phyloP scores from a whole-genome alignment of 345 rosid species.

The Melastoma malabathricum region DNA sequence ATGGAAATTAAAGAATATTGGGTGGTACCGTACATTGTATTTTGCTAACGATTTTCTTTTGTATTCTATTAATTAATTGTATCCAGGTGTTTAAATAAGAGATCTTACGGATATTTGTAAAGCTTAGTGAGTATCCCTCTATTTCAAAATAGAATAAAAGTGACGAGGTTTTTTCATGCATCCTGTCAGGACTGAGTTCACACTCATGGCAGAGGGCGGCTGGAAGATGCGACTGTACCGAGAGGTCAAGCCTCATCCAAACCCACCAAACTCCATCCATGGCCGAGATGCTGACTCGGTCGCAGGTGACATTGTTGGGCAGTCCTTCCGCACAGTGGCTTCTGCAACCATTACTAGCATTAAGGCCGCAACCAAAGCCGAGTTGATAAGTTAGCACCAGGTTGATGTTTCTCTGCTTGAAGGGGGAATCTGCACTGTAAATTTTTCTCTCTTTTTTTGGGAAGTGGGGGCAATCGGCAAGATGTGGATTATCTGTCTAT shows the following conservation, averaged over 20 bases:
- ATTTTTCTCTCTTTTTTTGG: too few relatives aligned
- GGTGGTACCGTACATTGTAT: too few relatives aligned
- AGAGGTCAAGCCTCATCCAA: conserved; percentile 67
- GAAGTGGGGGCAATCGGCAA: too few relatives aligned
- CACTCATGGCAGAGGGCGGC: conserved; percentile 99
- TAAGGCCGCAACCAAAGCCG: conserved; percentile 60
- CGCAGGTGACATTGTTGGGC: conserved; percentile 46
- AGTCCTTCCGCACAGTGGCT: conserved; percentile 36
- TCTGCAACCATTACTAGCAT: conserved; percentile 36
- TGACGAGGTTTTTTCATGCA: conserved; percentile 95
- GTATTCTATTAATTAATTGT: too few relatives aligned
- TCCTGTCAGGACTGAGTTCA: conserved; percentile 93
- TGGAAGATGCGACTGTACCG: conserved; percentile 86
- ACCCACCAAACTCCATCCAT: conserved; percentile 86
- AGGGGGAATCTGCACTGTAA: too few relatives aligned
- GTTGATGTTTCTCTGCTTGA: neutral
- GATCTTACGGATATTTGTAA: too few relatives aligned
- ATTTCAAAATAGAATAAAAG: too few relatives aligned
- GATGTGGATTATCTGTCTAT: too few relatives aligned
- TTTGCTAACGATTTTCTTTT: too few relatives aligned
- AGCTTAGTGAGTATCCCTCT: too few relatives aligned
- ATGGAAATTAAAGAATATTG: too few relatives aligned
- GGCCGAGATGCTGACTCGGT: conserved; percentile 82
- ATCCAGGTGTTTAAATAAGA: too few relatives aligned
- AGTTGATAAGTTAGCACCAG: conserved; percentile 27